These are phyloP conservation scores for Trametes versicolor DNA, from an alignment of 1,284 basidiomycete species.

Conservation along the genomic window DNA sequence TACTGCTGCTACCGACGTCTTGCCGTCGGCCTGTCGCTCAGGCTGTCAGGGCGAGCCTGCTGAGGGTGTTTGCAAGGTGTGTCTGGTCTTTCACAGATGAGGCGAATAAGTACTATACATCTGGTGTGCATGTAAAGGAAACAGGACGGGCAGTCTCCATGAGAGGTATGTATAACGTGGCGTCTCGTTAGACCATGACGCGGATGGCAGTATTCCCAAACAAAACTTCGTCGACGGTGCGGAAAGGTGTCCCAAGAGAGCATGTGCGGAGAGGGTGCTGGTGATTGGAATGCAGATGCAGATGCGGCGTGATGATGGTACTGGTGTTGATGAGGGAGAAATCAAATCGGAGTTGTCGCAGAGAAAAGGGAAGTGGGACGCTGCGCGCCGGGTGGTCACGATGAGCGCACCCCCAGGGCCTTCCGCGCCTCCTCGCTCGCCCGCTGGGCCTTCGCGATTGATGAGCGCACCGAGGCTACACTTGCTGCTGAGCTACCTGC, in stretches of 20 bases:
- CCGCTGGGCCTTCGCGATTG: slow-evolving; percentile 55
- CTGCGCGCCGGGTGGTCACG: slow-evolving; percentile 1
- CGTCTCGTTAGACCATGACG: neutral
- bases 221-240: too few species aligned
- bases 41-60: neutral
- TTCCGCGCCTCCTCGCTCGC: slow-evolving; percentile 63
- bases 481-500: slow-evolving; percentile 21
- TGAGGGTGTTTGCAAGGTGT: too few species aligned
- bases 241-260: slow-evolving; percentile 29
- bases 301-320: neutral
- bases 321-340: neutral
- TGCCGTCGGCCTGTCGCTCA: neutral
- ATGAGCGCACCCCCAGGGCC: slow-evolving; percentile 44
- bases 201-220: too few species aligned
- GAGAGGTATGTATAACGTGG: slow-evolving; percentile 1
- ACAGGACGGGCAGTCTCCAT: neutral
- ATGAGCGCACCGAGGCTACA: slow-evolving; percentile 44
- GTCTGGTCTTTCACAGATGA: neutral
- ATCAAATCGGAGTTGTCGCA: slow-evolving; percentile 3
- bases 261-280: slow-evolving; percentile 5
- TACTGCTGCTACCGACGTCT: neutral
- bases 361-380: neutral
- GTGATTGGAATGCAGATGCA: neutral
- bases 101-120: neutral
- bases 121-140: neutral